These are phyloP conservation scores for Wickerhamiella kurtzmanii DNA, from an alignment of 805 yeast species.

Conservation along the genomic window DNA sequence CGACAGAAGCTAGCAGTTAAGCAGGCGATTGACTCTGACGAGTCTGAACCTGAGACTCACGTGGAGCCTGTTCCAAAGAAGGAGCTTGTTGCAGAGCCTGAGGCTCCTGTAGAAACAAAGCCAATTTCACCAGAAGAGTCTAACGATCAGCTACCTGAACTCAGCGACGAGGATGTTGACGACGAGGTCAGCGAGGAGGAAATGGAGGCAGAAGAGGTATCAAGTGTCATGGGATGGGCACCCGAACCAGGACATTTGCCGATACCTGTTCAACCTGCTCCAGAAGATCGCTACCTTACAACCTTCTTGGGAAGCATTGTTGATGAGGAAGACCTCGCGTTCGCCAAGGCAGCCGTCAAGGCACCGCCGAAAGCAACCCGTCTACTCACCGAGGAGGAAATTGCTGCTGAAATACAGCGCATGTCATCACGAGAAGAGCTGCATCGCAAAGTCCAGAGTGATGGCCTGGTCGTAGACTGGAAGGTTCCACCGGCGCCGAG, in stretches of 20 bases:
- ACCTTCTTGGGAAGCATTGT: background rate
- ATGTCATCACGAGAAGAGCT: no score
- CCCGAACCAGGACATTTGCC: background rate
- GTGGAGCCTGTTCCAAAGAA: background rate
- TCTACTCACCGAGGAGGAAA: background rate
- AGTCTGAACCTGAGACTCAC: background rate
- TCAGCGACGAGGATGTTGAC: constrained; percentile 19
- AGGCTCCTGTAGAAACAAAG: no score
- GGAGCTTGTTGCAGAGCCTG: no score
- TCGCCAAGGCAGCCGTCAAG: background rate
- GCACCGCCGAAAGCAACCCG: background rate
- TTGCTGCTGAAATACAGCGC: no score
- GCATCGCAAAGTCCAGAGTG: background rate
- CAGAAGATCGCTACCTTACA: background rate
- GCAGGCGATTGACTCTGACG: background rate
- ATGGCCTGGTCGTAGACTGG: background rate
- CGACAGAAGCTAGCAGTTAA: background rate
- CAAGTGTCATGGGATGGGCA: background rate
- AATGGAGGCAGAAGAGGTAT: constrained; percentile 6
- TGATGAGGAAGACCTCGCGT: background rate
- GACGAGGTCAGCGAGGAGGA: constrained; percentile 17
- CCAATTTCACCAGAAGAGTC: background rate
- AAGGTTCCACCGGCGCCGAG: background rate
- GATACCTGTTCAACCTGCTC: background rate
- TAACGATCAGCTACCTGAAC: constrained; percentile 3